Evolutionary conservation across 257 asterid species (phyloP).

Genomic region (Salvia splendens): DNA sequence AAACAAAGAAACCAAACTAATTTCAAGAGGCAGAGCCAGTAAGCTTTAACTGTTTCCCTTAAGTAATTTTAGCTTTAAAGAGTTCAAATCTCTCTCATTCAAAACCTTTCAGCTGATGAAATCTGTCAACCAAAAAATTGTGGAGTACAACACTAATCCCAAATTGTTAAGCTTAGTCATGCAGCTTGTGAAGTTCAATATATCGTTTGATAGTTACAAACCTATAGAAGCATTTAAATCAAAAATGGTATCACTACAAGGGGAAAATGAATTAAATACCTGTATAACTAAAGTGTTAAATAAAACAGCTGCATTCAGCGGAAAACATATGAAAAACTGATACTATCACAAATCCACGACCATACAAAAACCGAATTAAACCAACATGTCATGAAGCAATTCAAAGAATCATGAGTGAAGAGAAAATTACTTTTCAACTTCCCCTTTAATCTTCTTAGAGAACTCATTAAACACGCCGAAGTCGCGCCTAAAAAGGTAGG

Average conservation of each 20-base stretch:
- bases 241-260: background rate
- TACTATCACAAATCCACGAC: background rate
- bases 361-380: slow-evolving; percentile 6
- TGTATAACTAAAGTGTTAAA: background rate
- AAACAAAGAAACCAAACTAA: too few relatives aligned
- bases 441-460: slow-evolving; percentile 72
- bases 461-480: slow-evolving; percentile 72
- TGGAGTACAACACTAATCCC: too few relatives aligned
- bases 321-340: background rate
- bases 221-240: background rate
- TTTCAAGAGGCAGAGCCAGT: too few relatives aligned
- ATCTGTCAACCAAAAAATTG: too few relatives aligned
- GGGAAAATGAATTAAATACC: background rate
- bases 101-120: too few relatives aligned
- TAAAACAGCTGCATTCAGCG: background rate
- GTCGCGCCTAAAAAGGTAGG: slow-evolving; percentile 51
- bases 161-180: background rate
- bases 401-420: background rate
- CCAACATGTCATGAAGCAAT: background rate
- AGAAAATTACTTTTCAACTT: slow-evolving; percentile 51
- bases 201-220: background rate
- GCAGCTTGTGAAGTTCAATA: slow-evolving; percentile 5
- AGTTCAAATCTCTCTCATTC: too few relatives aligned
- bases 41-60: too few relatives aligned
- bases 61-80: too few relatives aligned